These are phyloP conservation scores for Apiospora pterosperma DNA, from an alignment of 2,329 filamentous ascomycete genomes.

Conservation along the genomic window DNA sequence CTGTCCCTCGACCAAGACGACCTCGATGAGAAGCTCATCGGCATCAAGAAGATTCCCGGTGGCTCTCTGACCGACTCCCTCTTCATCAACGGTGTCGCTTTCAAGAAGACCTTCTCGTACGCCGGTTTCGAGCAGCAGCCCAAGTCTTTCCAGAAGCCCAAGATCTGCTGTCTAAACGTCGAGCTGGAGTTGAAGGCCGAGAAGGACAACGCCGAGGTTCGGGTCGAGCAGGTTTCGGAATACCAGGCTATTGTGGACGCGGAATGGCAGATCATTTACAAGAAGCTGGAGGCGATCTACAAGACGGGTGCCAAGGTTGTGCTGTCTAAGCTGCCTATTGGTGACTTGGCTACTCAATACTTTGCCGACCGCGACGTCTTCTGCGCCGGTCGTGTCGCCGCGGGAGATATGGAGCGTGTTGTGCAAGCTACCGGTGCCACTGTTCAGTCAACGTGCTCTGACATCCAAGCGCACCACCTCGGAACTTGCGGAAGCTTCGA, in stretches of 20 bases:
- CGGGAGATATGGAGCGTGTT: constrained; percentile 93
- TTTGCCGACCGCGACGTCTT: constrained; percentile 98
- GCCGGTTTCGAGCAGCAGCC: constrained; percentile 99
- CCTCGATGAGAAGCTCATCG: constrained; percentile 96
- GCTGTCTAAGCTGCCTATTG: constrained; percentile 94
- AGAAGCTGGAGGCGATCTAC: constrained; percentile 94
- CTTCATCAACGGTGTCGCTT: constrained; percentile 96
- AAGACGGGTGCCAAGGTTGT: constrained; percentile 96
- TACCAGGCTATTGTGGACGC: constrained; percentile 99
- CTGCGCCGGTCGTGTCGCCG: constrained; percentile 89
- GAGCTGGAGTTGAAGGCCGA: constrained; percentile 98
- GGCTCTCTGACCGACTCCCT: constrained; percentile 94
- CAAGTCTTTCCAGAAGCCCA: constrained; percentile 89
- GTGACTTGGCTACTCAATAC: constrained; percentile 94
- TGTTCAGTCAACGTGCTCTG: constrained; percentile 92
- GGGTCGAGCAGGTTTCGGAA: constrained; percentile 96
- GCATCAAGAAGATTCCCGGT: constrained; percentile 96
- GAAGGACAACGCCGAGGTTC: constrained; percentile 98
- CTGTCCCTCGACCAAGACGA: constrained; percentile 94
- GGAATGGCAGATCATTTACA: constrained; percentile 99
- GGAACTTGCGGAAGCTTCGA: constrained; percentile 89
- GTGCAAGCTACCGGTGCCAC: constrained; percentile 91
- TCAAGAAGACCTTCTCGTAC: constrained; percentile 99
- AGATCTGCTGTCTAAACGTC: constrained; percentile 96
- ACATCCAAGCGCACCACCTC: constrained; percentile 85